Evolutionary conservation across 2,329 filamentous ascomycete genomes (phyloP), one percentile per base, ranked within the genome.

Genomic region (Stenocarpella maydis): DNA sequence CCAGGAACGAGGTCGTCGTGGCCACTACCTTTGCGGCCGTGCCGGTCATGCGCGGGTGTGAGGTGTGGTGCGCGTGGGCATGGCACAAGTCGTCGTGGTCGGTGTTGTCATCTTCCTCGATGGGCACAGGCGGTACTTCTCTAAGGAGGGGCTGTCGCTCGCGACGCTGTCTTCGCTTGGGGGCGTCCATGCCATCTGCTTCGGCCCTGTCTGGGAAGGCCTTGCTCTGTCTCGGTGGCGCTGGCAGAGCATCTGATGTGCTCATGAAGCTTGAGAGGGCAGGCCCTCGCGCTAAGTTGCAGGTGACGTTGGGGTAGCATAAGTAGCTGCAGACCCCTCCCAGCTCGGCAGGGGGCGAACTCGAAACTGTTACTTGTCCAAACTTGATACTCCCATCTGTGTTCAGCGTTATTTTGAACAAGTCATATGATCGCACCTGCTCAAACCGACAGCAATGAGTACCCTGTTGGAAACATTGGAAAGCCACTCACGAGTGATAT

Each of bases 1-100:
- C 73, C 2, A 73, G 45, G 63, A 74, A 73, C 8, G 71, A 75
- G 54, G 70, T 69, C 65, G 73, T 71, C 3, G 70, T 69, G 15
- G 71, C 70, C n/a, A 68, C 6, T 31, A 65, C 34, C 68, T 68
- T 69, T 26, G 52, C 53, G 28, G 4, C 54, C 17, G 34, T 50
- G 41, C 31, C 37, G n/a, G 65, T 54, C 10, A 52, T 49, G 3
- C 52, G 41, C 6, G 31, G 21, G 37, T 58, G 64, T 0, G 49
- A 26, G 2, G 64, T 66, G 41, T 66, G 41, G 21, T 67, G 65
- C 28, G 58, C 65, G 21, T 67, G 31, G 43, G 52, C 52, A 4
- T 58, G 7, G 31, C 52, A 58, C 31, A 55, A 10, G 21, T 37
- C 65, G 10, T 37, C 53, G 17, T 31, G 28, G 4, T 9, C n/a